Base-by-base conservation (phyloP, 495 filamentous ascomycete species). In the Aspergillus incahuasiensis region DNA sequence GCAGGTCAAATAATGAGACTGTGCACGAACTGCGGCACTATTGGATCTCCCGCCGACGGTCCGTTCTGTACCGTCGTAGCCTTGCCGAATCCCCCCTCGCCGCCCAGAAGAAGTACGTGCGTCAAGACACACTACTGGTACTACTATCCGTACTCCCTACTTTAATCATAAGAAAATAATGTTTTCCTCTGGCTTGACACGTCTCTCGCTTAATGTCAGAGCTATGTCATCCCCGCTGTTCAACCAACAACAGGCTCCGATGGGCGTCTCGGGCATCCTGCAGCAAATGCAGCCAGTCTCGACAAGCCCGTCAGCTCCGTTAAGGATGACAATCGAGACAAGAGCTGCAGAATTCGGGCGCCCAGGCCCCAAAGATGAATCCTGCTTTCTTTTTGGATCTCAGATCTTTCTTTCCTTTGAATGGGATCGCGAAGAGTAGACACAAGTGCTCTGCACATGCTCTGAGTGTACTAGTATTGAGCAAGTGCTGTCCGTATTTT, bases 1-100 rank as follows among this genome's bases (percentile, higher is more conserved):
- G 25, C 43, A 32, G n/a, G 8, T 15, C 20, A 19, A 53, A n/a
- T n/a, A n/a, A 56, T 53, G 25, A 52, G 21, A n/a, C n/a, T 20
- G 39, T 49, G 20, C 22, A 46, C 12, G 43, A 19, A 42, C 35
- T 38, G 5, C 38, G 44, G 32, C 50, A 49, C 55, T 62, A 62
- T 58, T 56, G 55, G 57, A 58, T 30, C 47, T 43, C 49, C 55
- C 39, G 55, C 55, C 45, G 55, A 44, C 60, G 55, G 60, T 60
- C 54, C 57, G 61, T 63, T 48, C 45, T 57, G 3, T n/a, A n/a
- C n/a, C n/a, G n/a, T 8, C 8, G 54, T 52, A 58, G 45, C 57
- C 56, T 51, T 57, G 54, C 49, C 48, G 48, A 58, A 54, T 42
- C 59, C 32, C 13, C 32, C 32, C 6, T 35, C 32, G 32, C 3